Evolutionary conservation across 2,329 filamentous ascomycete species (phyloP).

Genomic region (Claviceps pusilla): DNA sequence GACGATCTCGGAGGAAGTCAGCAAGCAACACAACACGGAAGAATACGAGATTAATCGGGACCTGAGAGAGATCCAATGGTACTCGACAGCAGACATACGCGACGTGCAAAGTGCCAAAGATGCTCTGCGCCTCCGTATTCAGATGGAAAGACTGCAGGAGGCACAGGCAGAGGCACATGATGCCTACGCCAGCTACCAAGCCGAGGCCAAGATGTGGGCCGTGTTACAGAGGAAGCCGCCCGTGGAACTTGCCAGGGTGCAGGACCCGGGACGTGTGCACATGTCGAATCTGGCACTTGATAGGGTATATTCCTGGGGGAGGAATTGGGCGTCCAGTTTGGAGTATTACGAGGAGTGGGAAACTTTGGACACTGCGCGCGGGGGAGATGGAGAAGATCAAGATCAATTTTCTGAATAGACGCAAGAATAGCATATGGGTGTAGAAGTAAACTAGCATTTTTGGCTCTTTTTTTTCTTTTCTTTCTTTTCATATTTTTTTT

Average conservation of each 20-base stretch:
- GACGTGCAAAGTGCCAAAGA: slow-evolving; percentile 21
- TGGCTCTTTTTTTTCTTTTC: background rate
- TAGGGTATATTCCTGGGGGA: slow-evolving; percentile 20
- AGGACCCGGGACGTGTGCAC: slow-evolving; percentile 14
- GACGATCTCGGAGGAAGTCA: slow-evolving; percentile 2
- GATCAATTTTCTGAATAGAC: background rate
- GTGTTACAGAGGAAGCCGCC: slow-evolving; percentile 26
- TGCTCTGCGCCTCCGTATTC: slow-evolving; percentile 24
- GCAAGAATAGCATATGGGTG: background rate
- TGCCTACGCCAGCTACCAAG: slow-evolving; percentile 22
- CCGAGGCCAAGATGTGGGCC: slow-evolving; percentile 32
- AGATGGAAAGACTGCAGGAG: slow-evolving; percentile 27
- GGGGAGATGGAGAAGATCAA: slow-evolving; percentile 1
- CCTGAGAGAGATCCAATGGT: slow-evolving; percentile 26
- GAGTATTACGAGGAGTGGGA: slow-evolving; percentile 30
- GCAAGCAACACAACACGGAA: slow-evolving; percentile 5
- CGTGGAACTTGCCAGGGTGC: slow-evolving; percentile 16
- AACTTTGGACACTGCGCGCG: slow-evolving; percentile 5
- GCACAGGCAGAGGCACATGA: slow-evolving; percentile 29
- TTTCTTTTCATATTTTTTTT: too few species aligned
- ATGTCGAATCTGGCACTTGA: slow-evolving; percentile 19
- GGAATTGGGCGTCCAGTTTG: slow-evolving; percentile 25
- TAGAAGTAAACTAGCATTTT: background rate
- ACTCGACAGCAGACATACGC: slow-evolving; percentile 26
- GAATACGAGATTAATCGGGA: slow-evolving; percentile 20